A percentile compares a stretch with the other conserved stretches of the same genome.
Conservation (phyloP, 108 stramenopile species). For the Nitzschia inconspicua region DNA sequence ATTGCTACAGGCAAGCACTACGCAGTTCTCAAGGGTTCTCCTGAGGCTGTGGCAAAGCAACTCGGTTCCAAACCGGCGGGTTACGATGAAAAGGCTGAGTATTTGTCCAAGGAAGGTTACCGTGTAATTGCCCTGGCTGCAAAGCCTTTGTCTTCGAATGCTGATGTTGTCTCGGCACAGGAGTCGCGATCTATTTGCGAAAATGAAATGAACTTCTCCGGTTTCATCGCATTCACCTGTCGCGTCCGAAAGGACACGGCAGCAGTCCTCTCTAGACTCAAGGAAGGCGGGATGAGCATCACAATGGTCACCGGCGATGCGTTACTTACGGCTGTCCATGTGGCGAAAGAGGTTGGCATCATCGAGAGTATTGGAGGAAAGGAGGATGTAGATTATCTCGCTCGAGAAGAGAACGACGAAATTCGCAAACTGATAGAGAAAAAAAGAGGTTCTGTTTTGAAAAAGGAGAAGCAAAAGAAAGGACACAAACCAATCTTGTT, state of each 20-base stretch:
- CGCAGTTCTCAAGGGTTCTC: slow-evolving; percentile 94
- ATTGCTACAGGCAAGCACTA: slow-evolving; percentile 41
- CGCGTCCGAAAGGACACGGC: slow-evolving; percentile 90
- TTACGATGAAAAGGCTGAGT: slow-evolving; percentile 70
- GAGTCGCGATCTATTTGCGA: slow-evolving; percentile 73
- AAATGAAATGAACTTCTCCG: slow-evolving; percentile 75
- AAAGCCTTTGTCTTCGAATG: slow-evolving; percentile 49
- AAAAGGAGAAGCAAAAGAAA: slow-evolving; percentile 14
- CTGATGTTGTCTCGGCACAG: slow-evolving; percentile 47
- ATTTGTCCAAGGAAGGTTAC: slow-evolving; percentile 84
- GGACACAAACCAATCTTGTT: slow-evolving; percentile 70
- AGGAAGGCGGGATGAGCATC: slow-evolving; percentile 87
- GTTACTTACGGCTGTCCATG: slow-evolving; percentile 91
- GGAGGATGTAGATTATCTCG: slow-evolving; percentile 21
- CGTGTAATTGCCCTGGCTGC: slow-evolving; percentile 92
- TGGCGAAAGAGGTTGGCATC: slow-evolving; percentile 90
- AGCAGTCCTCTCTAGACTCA: slow-evolving; percentile 64
- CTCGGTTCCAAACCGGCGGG: slow-evolving; percentile 63
- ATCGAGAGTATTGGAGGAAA: slow-evolving; percentile 36
- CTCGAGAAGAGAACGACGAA: slow-evolving; percentile 56
- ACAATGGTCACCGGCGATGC: slow-evolving; percentile 98
- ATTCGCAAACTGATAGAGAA: slow-evolving; percentile 42
- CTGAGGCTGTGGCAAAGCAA: slow-evolving; percentile 87
- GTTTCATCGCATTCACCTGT: slow-evolving; percentile 96
- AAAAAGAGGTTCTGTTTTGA: slow-evolving; percentile 22